phyloP scores from a whole-genome alignment of 441 rosid genomes.

The Populus hybrid region DNA sequence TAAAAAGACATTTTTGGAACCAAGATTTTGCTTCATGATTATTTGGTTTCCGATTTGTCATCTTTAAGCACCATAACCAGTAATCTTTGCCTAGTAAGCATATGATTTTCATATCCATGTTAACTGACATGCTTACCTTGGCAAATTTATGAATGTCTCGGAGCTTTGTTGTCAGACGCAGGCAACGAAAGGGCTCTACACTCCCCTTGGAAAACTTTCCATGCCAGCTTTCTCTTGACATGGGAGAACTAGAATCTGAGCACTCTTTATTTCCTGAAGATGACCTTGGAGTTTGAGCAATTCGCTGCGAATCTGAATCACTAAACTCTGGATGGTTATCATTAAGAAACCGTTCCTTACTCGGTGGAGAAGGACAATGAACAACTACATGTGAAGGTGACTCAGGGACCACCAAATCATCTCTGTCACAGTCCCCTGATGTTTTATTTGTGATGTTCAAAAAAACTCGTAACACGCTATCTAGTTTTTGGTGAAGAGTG shows the following conservation, averaged over 20 bases:
- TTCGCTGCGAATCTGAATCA: constrained; percentile 67
- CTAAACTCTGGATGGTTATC: constrained; percentile 58
- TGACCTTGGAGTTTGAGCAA: constrained; percentile 41
- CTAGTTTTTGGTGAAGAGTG: constrained; percentile 91
- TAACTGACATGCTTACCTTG: constrained; percentile 51
- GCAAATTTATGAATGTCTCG: constrained; percentile 96
- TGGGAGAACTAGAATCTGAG: constrained; percentile 62
- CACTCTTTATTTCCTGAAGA: constrained; percentile 67
- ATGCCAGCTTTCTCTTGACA: constrained; percentile 77
- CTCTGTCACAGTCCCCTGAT: constrained; percentile 71
- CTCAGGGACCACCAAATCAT: constrained; percentile 60
- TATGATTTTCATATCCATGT: constrained; percentile 5
- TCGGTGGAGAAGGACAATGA: constrained; percentile 55
- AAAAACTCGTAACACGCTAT: constrained; percentile 68
- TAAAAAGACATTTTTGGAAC: background rate
- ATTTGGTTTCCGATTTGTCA: background rate
- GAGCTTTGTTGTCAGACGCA: constrained; percentile 84
- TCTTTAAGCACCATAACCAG: background rate
- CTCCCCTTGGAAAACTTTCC: constrained; percentile 59
- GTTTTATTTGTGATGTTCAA: constrained; percentile 66
- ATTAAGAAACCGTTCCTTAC: constrained; percentile 49
- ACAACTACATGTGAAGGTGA: constrained; percentile 54
- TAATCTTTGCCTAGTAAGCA: background rate
- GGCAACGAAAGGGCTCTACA: constrained; percentile 68
- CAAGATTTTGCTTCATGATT: background rate